Evolutionary conservation across 495 filamentous ascomycete genomes (phyloP).

Genomic region (Penicillium cinerascens): DNA sequence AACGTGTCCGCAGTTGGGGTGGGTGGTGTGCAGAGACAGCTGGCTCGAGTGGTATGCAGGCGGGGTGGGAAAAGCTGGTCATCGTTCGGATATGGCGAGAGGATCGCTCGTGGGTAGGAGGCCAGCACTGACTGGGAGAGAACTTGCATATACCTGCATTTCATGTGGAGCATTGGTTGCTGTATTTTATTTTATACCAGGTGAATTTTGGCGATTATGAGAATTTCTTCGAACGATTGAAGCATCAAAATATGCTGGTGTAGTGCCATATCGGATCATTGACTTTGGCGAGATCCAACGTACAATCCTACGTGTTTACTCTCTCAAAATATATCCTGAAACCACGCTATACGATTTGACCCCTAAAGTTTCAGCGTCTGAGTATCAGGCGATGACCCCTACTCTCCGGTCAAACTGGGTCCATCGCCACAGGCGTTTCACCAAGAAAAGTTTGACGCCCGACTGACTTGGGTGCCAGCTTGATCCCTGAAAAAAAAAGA

Average conservation of each 20-base stretch:
- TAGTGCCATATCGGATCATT: too few relatives aligned
- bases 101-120: neutral
- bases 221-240: too few relatives aligned
- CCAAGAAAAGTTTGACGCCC: neutral
- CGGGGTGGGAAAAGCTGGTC: slow-evolving; percentile 87
- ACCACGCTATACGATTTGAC: too few relatives aligned
- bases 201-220: neutral
- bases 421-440: neutral
- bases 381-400: neutral
- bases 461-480: neutral
- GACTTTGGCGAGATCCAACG: too few relatives aligned
- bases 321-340: too few relatives aligned
- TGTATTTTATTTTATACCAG: neutral
- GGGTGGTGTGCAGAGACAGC: slow-evolving; percentile 76
- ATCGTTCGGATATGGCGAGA: slow-evolving; percentile 74
- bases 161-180: neutral
- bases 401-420: neutral
- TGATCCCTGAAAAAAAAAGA: neutral
- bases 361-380: too few relatives aligned
- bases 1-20: slow-evolving; percentile 55
- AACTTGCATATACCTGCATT: neutral
- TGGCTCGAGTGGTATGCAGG: slow-evolving; percentile 75
- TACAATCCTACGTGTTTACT: too few relatives aligned
- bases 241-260: too few relatives aligned
- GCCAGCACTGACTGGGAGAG: neutral